Base-by-base conservation (phyloP, 2,329 filamentous ascomycete genomes). In the Beauveria scarabaeidicola region DNA sequence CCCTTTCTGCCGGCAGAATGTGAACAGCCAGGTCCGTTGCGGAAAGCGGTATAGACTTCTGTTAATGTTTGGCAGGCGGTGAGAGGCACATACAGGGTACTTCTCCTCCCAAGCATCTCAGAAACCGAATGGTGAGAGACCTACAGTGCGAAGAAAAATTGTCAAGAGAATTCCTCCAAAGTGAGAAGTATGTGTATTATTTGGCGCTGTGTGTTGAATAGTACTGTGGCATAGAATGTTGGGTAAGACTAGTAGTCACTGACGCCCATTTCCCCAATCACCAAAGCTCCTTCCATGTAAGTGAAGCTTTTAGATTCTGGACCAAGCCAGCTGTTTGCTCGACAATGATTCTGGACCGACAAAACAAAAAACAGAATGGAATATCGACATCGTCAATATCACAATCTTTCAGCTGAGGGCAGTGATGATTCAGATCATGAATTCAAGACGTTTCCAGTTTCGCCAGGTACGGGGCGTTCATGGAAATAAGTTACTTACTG, bases 1-100 rank as follows among this genome's bases (percentile, higher is more conserved):
- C 50, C 43, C 15, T 68, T 68, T 68, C 55, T 56, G 58, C 64
- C 65, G 65, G 65, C 66, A 69, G 61, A 64, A 66, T 53, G 58
- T 2, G 9, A 44, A 63, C 62, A 65, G 43, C 62, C 3, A 9
- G 5, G n/a, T 51, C 27, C 1, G 2, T 36, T 29, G 5, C 3
- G 41, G 40, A 13, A 53, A 36, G 57, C 41, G 58, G 58, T 59
- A 21, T 21, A 9, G 11, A 3, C 10, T n/a, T 15, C 2, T 13
- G 1, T 3, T 13, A 4, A 5, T 32, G 10, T 51, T 6, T 10
- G 25, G 55, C 17, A 58, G 55, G 55, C 55, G 55, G 55, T 58
- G 38, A 43, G 38, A n/a, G 1, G 8, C 7, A n/a, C 21, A 11
- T 47, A 8, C 52, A 54, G 52, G 52, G 52, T 54, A 54, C n/a